Evolutionary conservation across 768 basidiomycete species (phyloP), one percentile per base, ranked within the genome.

Genomic region (Tubosaeta sp.): DNA sequence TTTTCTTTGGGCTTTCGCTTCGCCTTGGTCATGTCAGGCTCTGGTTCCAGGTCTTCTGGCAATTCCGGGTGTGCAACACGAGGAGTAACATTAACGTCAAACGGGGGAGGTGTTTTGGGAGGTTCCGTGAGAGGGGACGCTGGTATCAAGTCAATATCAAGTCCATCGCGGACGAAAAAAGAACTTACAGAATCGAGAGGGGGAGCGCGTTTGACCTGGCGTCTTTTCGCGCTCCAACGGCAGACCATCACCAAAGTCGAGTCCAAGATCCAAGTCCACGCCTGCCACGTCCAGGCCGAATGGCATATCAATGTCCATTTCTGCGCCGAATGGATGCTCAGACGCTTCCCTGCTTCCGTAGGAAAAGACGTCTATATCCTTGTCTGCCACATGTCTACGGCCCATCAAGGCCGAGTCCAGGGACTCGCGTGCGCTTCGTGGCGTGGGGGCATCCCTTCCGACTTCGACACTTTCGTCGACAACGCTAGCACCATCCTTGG

Each of bases 81-180:
- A 4, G 80, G 76, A 7, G 77, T 74, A 49, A 78, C 57, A 34
- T 74, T 69, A 7, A 78, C 64, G 22, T 80, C 78, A n/a, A 63
- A 41, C 12, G 85, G 84, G 2, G 87, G 87, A 22, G 92, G 91
- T 2, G 92, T 94, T 24, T 75, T 71, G 6, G 90, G 90, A 39
- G 81, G 76, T 50, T 88, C 86, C 25, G 82, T 83, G 38, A 88
- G 76, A 11, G 86, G 90, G 10, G 90, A 90, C 4, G 87, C 88
- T 90, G 52, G 27, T 43, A 55, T 25, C 19, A 49, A 44, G 39
- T 62, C 39, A 57, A 41, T 10, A 35, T 45, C 38, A 51, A n/a
- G 16, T 4, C 42, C 43, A 14, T 49, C n/a, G 49, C 24, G 45
- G 19, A 47, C 9, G 35, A 30, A 40, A 22, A 34, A 49, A 16